Evolutionary conservation across 805 yeast genomes (phyloP).

Genomic region (Candida chilensis): DNA sequence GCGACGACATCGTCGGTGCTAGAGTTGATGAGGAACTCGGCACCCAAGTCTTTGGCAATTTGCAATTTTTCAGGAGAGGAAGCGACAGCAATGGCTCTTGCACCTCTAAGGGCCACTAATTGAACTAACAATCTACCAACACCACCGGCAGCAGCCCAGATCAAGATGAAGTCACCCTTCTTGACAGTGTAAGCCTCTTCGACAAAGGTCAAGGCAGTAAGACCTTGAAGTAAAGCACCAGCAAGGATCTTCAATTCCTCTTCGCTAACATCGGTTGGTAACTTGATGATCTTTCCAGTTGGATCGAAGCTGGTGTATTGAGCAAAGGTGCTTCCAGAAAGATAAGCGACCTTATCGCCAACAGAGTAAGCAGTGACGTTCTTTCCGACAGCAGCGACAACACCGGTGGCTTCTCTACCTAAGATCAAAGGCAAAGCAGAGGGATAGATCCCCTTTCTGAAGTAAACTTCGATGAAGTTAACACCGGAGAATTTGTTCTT

Average conservation of each 20-base stretch:
- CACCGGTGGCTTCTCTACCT: conserved; percentile 74
- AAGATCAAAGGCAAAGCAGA: conserved; percentile 47
- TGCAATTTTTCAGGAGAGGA: conserved; percentile 66
- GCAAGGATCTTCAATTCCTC: conserved; percentile 47
- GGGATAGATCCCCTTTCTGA: conserved; percentile 73
- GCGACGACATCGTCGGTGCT: conserved; percentile 46
- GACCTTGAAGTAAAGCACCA: conserved; percentile 58
- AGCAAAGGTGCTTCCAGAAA: conserved; percentile 50
- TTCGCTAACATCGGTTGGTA: conserved; percentile 39
- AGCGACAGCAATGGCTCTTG: conserved; percentile 77
- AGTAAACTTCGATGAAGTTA: conserved; percentile 77
- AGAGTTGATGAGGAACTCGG: conserved; percentile 58
- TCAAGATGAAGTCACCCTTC: conserved; percentile 61
- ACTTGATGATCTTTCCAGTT: conserved; percentile 28
- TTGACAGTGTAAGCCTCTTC: conserved; percentile 59
- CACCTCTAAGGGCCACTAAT: conserved; percentile 55
- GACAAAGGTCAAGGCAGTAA: conserved; percentile 71
- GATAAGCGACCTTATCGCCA: conserved; percentile 67
- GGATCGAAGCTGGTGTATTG: conserved; percentile 51
- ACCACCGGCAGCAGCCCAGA: conserved; percentile 96
- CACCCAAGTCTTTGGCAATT: conserved; percentile 65
- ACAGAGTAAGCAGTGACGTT: conserved; percentile 43
- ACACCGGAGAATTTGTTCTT: conserved; percentile 74
- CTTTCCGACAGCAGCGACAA: conserved; percentile 54
- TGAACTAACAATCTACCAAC: conserved; percentile 72